Percentiles rank a stretch among this genome's conserved stretches.
phyloP scores from a whole-genome alignment of 2,329 filamentous ascomycete species.

The Cladorrhinum sp. region DNA sequence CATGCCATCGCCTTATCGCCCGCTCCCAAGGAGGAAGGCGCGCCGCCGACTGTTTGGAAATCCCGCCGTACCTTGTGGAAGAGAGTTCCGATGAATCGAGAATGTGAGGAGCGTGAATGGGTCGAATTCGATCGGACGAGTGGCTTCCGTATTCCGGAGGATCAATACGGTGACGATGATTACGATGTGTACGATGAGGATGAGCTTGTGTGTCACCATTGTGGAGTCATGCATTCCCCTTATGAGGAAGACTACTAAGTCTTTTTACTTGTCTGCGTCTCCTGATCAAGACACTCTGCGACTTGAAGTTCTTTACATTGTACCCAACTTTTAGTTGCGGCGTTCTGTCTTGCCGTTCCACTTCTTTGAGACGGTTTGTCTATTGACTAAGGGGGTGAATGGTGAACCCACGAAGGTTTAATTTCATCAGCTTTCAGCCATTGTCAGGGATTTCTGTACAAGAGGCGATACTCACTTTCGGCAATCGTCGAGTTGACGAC shows the following conservation, averaged over 20 bases:
- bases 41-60: constrained; percentile 41
- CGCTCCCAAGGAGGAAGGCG: constrained; percentile 41
- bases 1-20: constrained; percentile 31
- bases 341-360: too few relatives aligned
- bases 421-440: too few relatives aligned
- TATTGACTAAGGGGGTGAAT: too few relatives aligned
- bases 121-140: constrained; percentile 40
- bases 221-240: constrained; percentile 20
- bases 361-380: too few relatives aligned
- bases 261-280: not conserved
- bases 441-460: too few relatives aligned
- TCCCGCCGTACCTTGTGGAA: constrained; percentile 47
- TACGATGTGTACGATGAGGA: constrained; percentile 14
- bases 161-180: constrained; percentile 10
- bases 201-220: constrained; percentile 21
- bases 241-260: constrained; percentile 11
- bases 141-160: constrained; percentile 8
- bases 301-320: too few relatives aligned
- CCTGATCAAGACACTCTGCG: too few relatives aligned
- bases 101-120: constrained; percentile 44
- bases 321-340: too few relatives aligned
- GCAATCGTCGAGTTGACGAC: too few relatives aligned
- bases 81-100: constrained; percentile 43
- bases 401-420: too few relatives aligned
- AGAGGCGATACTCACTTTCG: too few relatives aligned